These are phyloP conservation scores for Vanilla planifolia DNA, from an alignment of 106 monocot species.

Conservation along the genomic window DNA sequence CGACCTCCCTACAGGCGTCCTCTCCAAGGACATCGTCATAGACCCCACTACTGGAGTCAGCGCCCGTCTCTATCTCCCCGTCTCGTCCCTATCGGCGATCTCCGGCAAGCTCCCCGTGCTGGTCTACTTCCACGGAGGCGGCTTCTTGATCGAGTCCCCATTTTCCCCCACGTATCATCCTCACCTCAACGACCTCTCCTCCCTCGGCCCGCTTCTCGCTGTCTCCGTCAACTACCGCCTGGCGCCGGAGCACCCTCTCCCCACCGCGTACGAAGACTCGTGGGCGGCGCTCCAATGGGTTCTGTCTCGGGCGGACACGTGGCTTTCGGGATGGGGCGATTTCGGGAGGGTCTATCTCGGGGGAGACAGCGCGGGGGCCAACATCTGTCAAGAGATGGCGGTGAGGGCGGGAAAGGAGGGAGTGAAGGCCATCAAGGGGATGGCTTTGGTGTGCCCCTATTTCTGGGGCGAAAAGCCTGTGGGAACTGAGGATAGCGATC, in stretches of 20 bases:
- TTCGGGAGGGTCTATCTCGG: background rate
- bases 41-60: background rate
- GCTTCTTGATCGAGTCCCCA: slow-evolving; percentile 6
- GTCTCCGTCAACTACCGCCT: slow-evolving; percentile 34
- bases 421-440: background rate
- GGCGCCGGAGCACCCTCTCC: slow-evolving; percentile 30
- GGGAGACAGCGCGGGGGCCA: slow-evolving; percentile 14
- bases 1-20: background rate
- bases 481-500: background rate
- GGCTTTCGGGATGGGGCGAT: slow-evolving; percentile 3
- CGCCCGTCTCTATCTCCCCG: slow-evolving; percentile 8
- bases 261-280: slow-evolving; percentile 17
- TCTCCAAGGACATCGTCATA: slow-evolving; percentile 9
- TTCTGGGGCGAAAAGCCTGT: slow-evolving; percentile 5
- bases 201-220: background rate
- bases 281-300: slow-evolving; percentile 7
- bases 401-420: background rate
- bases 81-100: no score
- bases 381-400: slow-evolving; percentile 13
- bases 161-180: slow-evolving; percentile 6
- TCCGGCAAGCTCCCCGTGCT: background rate
- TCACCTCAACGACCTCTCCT: slow-evolving; percentile 14
- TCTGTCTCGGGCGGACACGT: background rate
- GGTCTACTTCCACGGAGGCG: slow-evolving; percentile 17
- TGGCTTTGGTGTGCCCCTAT: slow-evolving; percentile 2